phyloP scores from a whole-genome alignment of 192 early-diverging fungal genomes.

The Coemansia sp. region DNA sequence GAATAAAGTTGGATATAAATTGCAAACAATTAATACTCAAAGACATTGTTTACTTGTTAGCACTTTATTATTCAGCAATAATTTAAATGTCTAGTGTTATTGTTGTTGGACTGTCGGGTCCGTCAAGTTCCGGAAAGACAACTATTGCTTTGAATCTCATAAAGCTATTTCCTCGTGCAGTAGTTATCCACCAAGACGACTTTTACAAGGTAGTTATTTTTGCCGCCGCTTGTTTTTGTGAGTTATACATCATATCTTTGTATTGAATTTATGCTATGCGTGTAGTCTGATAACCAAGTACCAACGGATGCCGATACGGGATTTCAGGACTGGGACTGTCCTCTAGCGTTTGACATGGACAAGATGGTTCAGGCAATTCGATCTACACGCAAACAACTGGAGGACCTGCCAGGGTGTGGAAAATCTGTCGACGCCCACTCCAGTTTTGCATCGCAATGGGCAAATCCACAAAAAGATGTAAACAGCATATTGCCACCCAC shows the following conservation, averaged over 20 bases:
- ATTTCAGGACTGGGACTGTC: conserved; percentile 78
- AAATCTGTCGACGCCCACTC: neutral
- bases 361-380: conserved; percentile 5
- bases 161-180: conserved; percentile 59
- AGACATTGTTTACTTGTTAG: neutral
- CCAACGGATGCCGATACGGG: conserved; percentile 59
- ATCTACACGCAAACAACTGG: conserved; percentile 7
- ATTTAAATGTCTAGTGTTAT: conserved; percentile 19
- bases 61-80: neutral
- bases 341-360: conserved; percentile 64
- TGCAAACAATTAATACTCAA: neutral
- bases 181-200: conserved; percentile 72
- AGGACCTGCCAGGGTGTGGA: neutral
- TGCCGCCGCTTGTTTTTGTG: no score
- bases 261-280: neutral
- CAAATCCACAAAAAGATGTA: conserved; percentile 43
- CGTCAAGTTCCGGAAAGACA: conserved; percentile 74
- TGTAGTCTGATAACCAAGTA: conserved; percentile 61
- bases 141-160: conserved; percentile 60
- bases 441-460: conserved; percentile 47
- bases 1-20: neutral
- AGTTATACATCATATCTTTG: neutral
- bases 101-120: conserved; percentile 57
- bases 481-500: conserved; percentile 16
- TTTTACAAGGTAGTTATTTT: conserved; percentile 59